Evolutionary conservation across 352 stramenopile genomes (phyloP).

Genomic region (Phytophthora cajani): DNA sequence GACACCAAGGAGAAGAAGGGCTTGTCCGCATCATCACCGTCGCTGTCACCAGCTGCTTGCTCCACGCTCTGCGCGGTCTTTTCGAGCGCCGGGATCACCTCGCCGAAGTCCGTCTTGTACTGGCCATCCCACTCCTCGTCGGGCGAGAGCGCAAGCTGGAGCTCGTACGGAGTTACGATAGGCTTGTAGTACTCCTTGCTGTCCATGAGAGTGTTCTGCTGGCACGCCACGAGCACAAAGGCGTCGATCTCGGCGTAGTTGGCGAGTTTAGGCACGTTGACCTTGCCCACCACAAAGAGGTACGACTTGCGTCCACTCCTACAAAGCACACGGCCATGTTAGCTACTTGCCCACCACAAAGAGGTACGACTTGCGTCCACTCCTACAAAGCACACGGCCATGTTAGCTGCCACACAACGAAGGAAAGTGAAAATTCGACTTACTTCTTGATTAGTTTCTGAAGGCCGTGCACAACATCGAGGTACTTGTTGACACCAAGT

Average conservation of each 20-base stretch:
- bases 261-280: conserved; percentile 97
- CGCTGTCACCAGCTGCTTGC: conserved; percentile 17
- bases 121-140: conserved; percentile 89
- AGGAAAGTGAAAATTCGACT: background rate
- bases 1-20: conserved; percentile 87
- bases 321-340: conserved; percentile 10
- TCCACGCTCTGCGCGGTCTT: conserved; percentile 47
- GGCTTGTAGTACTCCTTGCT: conserved; percentile 93
- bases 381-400: conserved; percentile 51
- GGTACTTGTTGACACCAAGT: conserved; percentile 92
- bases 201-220: conserved; percentile 95
- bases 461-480: conserved; percentile 91
- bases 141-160: conserved; percentile 93
- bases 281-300: conserved; percentile 97
- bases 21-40: conserved; percentile 58
- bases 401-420: conserved; percentile 3
- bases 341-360: conserved; percentile 98
- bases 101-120: conserved; percentile 85
- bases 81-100: conserved; percentile 73
- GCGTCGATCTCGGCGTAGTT: conserved; percentile 98
- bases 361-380: conserved; percentile 94
- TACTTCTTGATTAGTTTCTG: conserved; percentile 89
- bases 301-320: conserved; percentile 95
- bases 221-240: conserved; percentile 96
- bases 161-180: conserved; percentile 94